phyloP scores from a whole-genome alignment of 2,329 filamentous ascomycete genomes.

The Trichoderma sp. region DNA sequence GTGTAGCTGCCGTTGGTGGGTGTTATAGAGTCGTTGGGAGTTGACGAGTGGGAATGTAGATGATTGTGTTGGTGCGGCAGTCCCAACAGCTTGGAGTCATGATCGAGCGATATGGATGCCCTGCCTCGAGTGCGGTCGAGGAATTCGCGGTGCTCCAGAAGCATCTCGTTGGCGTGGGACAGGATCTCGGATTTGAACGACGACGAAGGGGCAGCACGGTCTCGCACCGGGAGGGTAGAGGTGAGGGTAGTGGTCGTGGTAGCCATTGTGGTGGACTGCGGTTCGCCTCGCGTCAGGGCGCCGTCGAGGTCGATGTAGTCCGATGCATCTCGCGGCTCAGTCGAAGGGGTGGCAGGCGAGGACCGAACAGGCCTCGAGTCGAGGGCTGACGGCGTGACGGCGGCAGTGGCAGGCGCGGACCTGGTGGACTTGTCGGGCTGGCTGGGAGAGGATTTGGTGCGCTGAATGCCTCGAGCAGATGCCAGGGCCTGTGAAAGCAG shows the following conservation, averaged over 20 bases:
- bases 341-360: neutral
- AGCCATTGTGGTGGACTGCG: constrained; percentile 31
- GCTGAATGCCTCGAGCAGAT: constrained; percentile 53
- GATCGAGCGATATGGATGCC: constrained; percentile 36
- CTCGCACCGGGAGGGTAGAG: constrained; percentile 27
- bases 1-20: constrained; percentile 25
- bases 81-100: constrained; percentile 30
- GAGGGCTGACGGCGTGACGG: neutral
- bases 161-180: constrained; percentile 35
- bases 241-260: constrained; percentile 26
- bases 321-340: constrained; percentile 34
- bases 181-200: constrained; percentile 34
- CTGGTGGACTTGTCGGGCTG: constrained; percentile 1
- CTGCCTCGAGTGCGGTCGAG: constrained; percentile 31
- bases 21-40: constrained; percentile 28
- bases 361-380: neutral
- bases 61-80: constrained; percentile 21
- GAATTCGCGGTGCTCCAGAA: constrained; percentile 36
- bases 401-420: neutral
- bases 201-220: constrained; percentile 32
- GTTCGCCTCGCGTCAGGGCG: constrained; percentile 35
- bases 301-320: constrained; percentile 35
- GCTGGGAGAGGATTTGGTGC: constrained; percentile 24
- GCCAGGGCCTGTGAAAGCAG: constrained; percentile 57
- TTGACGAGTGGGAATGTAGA: constrained; percentile 27